A percentile compares a stretch with the other conserved stretches of the same genome.
These are phyloP conservation scores for Colletotrichum filicis DNA, from an alignment of 2,329 filamentous ascomycete genomes.

Conservation along the genomic window DNA sequence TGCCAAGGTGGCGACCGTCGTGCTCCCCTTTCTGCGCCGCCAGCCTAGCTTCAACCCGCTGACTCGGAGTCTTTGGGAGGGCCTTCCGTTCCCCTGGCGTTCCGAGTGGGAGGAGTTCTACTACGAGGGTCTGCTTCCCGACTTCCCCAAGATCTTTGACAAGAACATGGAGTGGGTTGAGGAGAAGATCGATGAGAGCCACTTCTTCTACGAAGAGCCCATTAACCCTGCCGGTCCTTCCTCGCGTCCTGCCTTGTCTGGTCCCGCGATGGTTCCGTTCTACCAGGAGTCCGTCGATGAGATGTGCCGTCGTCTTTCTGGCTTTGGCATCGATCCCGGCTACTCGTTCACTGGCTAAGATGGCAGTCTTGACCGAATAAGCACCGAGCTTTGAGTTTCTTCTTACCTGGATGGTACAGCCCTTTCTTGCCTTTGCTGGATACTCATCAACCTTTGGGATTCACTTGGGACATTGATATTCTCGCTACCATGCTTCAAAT, in stretches of 20 bases:
- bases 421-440: too few species aligned
- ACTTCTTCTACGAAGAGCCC: neutral
- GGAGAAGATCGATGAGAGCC: neutral
- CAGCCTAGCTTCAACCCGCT: conserved; percentile 8
- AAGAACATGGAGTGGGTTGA: conserved; percentile 16
- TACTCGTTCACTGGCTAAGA: neutral
- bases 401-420: neutral
- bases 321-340: neutral
- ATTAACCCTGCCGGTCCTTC: neutral
- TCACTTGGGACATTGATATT: neutral
- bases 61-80: conserved; percentile 12
- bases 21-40: conserved; percentile 27
- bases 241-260: neutral
- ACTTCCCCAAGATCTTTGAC: conserved; percentile 15
- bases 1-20: conserved; percentile 10
- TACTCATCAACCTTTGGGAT: neutral
- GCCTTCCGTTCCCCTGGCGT: conserved; percentile 31
- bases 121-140: conserved; percentile 20
- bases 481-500: neutral
- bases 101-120: conserved; percentile 23
- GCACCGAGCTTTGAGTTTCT: neutral
- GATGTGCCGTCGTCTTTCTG: conserved; percentile 3
- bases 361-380: neutral
- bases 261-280: neutral
- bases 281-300: conserved; percentile 19